Base-by-base conservation (phyloP, 139 green algal genomes). In the Closterium sp. region DNA sequence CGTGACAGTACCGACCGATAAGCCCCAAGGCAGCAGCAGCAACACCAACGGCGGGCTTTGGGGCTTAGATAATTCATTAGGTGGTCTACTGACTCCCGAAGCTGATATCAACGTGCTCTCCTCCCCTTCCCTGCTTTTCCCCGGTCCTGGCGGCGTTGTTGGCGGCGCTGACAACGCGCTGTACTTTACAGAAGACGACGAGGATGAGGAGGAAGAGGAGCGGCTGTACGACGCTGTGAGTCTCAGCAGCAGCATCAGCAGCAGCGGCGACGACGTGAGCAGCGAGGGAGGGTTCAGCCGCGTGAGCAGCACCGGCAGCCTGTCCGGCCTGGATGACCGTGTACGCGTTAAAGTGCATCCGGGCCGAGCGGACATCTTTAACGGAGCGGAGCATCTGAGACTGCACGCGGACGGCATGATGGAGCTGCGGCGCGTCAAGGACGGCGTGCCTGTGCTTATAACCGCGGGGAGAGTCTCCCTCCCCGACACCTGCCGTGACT, bases 391-490 rank as follows among this genome's bases (percentile, higher is more conserved):
- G 89, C 21, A 84, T 10, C 31, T 91, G 34, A 6, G 89, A 9
- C 31, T 91, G 30, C 84, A 19, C 84, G 30, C 31, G 38, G 32
- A 91, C 89, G 89, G 89, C 19, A 5, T 34, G 38, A 31, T 91
- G 89, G 89, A 91, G 38, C 89, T 91, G 19, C 32, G 89, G 89
- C 30, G 32, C 29, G 31, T 88, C 6, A 91, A 91, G 89, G 38
- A 91, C 84, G 89, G 89, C 21, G 34, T 87, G 84, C 73, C 85
- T 29, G n/a, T 87, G 2, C 85, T 31, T 11, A 34, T 31, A 27
- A 87, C n/a, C n/a, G 85, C 85, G 28, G 85, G 85, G 28, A 21
- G 85, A 87, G 89, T 91, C 6, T 31, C 79, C 31, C 84, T 91
- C 2, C 89, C 89, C 1, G 31, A 91, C 31, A 38, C 13, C 38